A percentile compares a stretch with the other conserved stretches of the same genome.
Conservation (phyloP, 2,329 filamentous ascomycete genomes). For the Myriosclerotinia scirpicola region DNA sequence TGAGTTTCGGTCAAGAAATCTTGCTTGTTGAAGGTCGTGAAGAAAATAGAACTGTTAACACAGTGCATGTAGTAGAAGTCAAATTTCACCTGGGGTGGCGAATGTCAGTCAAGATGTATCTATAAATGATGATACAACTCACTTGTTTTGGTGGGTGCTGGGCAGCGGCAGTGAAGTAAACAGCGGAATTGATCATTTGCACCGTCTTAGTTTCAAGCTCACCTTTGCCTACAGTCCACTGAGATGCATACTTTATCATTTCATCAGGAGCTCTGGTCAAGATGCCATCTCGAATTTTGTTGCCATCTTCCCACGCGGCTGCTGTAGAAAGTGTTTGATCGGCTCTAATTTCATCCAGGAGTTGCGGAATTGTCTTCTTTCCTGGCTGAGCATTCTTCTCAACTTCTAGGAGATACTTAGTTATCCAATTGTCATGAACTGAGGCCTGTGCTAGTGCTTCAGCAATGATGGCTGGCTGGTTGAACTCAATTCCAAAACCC, state of each 20-base stretch:
- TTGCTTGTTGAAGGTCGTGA: conserved; percentile 63
- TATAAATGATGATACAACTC: background rate
- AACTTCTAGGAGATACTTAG: conserved; percentile 52
- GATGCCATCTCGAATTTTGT: conserved; percentile 70
- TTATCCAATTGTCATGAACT: conserved; percentile 60
- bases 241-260: conserved; percentile 60
- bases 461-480: conserved; percentile 77
- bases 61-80: conserved; percentile 86
- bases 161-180: conserved; percentile 52
- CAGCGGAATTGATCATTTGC: conserved; percentile 68
- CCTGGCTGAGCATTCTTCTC: conserved; percentile 49
- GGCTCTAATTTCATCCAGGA: conserved; percentile 60
- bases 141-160: conserved; percentile 59
- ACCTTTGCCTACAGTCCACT: conserved; percentile 58
- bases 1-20: conserved; percentile 58
- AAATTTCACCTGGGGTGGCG: conserved; percentile 55
- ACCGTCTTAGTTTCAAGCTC: conserved; percentile 51
- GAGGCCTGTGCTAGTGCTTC: conserved; percentile 76
- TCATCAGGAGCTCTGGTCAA: conserved; percentile 61
- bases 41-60: conserved; percentile 70
- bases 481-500: conserved; percentile 80
- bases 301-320: conserved; percentile 53
- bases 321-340: conserved; percentile 58
- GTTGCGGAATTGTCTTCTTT: conserved; percentile 52
- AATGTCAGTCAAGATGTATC: background rate